Evolutionary conservation across 352 stramenopile species (phyloP).

Genomic region (Pythium guiyangense): DNA sequence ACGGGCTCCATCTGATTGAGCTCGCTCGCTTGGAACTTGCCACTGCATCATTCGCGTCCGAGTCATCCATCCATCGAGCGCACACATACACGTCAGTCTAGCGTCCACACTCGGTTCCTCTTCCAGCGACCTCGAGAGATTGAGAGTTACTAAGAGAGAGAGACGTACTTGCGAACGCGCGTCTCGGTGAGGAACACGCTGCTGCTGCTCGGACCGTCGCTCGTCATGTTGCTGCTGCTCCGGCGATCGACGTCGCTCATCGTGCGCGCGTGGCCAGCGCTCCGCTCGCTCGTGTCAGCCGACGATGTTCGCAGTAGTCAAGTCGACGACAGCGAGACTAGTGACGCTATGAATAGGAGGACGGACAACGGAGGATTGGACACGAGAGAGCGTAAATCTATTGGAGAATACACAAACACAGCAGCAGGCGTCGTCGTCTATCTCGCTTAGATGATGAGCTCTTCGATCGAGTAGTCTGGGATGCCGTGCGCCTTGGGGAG

Average conservation of each 20-base stretch:
- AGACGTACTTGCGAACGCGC: constrained; percentile 26
- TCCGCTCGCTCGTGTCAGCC: not conserved
- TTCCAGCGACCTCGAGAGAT: too few relatives aligned
- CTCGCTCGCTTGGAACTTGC: constrained; percentile 43
- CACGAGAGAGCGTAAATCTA: too few relatives aligned
- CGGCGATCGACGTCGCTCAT: constrained; percentile 8
- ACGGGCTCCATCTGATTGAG: constrained; percentile 73
- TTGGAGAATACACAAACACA: too few relatives aligned
- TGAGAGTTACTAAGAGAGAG: not conserved
- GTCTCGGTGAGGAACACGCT: constrained; percentile 77
- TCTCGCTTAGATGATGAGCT: constrained; percentile 46
- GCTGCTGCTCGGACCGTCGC: constrained; percentile 42
- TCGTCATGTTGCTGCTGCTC: constrained; percentile 24
- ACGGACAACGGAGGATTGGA: too few relatives aligned
- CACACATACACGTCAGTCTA: not conserved
- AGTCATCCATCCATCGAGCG: too few relatives aligned
- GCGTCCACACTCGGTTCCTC: not conserved
- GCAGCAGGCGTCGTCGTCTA: too few relatives aligned
- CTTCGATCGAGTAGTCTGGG: constrained; percentile 76
- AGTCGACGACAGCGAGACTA: not conserved
- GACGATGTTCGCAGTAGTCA: not conserved
- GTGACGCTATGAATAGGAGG: too few relatives aligned
- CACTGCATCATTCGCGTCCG: constrained; percentile 9
- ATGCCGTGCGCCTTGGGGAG: constrained; percentile 60
- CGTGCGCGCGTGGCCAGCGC: not conserved